A percentile compares a stretch with the other conserved stretches of the same genome.
Evolutionary conservation across 2,329 filamentous ascomycete genomes (phyloP).

Genomic region (Diaporthe sp.): DNA sequence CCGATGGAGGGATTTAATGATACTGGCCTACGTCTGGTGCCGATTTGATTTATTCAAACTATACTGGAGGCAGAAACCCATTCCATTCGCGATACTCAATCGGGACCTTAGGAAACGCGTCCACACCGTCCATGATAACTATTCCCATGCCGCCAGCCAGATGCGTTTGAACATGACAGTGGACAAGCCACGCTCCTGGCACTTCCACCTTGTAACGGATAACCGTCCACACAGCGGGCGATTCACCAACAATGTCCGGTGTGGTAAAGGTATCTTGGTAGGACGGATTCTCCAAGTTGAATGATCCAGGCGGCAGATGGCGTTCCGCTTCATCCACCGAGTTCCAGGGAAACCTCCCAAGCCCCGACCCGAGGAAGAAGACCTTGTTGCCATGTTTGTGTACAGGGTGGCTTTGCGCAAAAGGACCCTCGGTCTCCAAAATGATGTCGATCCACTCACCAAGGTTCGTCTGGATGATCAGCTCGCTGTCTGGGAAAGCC

Average conservation of each 20-base stretch:
- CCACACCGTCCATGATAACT: not conserved
- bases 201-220: conserved; percentile 12
- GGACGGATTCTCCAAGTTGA: conserved; percentile 3
- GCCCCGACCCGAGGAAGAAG: not conserved
- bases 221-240: not conserved
- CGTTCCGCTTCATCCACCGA: not conserved
- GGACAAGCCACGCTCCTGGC: conserved; percentile 4
- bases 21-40: not conserved
- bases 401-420: conserved; percentile 15
- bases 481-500: not conserved
- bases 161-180: conserved; percentile 17
- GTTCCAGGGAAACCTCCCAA: conserved; percentile 12
- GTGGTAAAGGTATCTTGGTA: conserved; percentile 16
- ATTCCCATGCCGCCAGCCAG: conserved; percentile 10
- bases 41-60: not conserved
- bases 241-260: conserved; percentile 12
- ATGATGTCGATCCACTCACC: conserved; percentile 16
- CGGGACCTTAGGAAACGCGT: not conserved
- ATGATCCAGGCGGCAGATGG: conserved; percentile 11
- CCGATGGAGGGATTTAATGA: not conserved
- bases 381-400: conserved; percentile 12
- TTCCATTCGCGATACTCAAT: conserved; percentile 14
- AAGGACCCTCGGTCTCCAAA: conserved; percentile 11
- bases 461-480: conserved; percentile 11
- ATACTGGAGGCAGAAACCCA: not conserved